phyloP scores from a whole-genome alignment of 2,329 filamentous ascomycete genomes.

The Endothia cerciana region DNA sequence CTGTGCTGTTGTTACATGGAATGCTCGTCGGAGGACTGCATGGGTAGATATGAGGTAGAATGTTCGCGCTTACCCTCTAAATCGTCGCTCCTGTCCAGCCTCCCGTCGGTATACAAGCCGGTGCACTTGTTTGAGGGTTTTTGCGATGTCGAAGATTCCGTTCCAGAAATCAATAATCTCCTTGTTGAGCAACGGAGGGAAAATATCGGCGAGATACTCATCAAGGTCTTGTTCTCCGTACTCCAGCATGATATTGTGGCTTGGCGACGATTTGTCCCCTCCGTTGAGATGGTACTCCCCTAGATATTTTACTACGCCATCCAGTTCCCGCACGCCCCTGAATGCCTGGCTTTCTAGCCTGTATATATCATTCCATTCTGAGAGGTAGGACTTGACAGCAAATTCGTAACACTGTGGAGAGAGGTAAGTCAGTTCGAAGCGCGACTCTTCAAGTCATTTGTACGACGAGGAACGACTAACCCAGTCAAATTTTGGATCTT shows the following conservation, averaged over 20 bases:
- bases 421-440: background rate
- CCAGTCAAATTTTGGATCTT: background rate
- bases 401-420: constrained; percentile 4
- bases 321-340: background rate
- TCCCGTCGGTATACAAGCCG: background rate
- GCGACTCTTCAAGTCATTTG: too few relatives aligned
- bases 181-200: background rate
- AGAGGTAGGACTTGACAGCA: background rate
- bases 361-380: constrained; percentile 3
- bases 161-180: constrained; percentile 11
- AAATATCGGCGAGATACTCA: background rate
- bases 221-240: constrained; percentile 8
- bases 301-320: constrained; percentile 9
- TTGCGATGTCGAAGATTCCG: background rate
- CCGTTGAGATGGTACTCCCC: constrained; percentile 1
- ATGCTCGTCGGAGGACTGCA: too few relatives aligned
- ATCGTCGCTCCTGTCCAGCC: background rate
- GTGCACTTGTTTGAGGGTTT: background rate
- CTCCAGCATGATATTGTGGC: constrained; percentile 5
- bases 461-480: background rate
- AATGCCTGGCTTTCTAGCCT: background rate
- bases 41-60: background rate
- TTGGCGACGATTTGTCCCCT: background rate
- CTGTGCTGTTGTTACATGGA: background rate
- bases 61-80: background rate